Evolutionary conservation across 2,329 filamentous ascomycete species (phyloP).

Genomic region (Hymenoscyphus occultus): DNA sequence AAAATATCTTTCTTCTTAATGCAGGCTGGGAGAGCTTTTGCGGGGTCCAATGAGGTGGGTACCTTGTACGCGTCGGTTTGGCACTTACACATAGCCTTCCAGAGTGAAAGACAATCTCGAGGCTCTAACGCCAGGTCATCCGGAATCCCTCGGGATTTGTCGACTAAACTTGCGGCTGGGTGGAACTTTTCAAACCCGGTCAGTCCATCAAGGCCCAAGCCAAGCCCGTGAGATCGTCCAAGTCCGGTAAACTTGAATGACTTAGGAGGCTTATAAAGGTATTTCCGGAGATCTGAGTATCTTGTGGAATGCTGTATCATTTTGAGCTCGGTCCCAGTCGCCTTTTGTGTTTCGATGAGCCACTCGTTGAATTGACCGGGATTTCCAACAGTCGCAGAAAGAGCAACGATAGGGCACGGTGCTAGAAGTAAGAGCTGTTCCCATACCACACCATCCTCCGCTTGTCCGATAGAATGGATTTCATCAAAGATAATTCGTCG

Average conservation of each 20-base stretch:
- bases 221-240: constrained; percentile 37
- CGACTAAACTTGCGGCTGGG: constrained; percentile 60
- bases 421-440: constrained; percentile 72
- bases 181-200: constrained; percentile 48
- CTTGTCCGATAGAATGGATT: constrained; percentile 75
- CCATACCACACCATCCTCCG: constrained; percentile 74
- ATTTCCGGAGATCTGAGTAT: constrained; percentile 78
- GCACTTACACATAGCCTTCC: constrained; percentile 59
- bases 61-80: constrained; percentile 52
- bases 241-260: constrained; percentile 38
- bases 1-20: constrained; percentile 65
- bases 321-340: constrained; percentile 59
- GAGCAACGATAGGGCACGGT: constrained; percentile 73
- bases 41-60: constrained; percentile 48
- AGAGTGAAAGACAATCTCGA: constrained; percentile 65
- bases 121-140: constrained; percentile 68
- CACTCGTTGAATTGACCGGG: constrained; percentile 67
- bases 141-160: constrained; percentile 60
- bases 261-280: constrained; percentile 56
- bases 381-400: constrained; percentile 79
- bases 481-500: constrained; percentile 81
- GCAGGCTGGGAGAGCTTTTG: constrained; percentile 47
- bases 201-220: constrained; percentile 45
- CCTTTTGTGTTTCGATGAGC: constrained; percentile 61
- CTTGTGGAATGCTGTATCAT: constrained; percentile 67